These are phyloP conservation scores for Protomyces inouyei DNA, from an alignment of 1,139 yeast genomes.

Conservation along the genomic window DNA sequence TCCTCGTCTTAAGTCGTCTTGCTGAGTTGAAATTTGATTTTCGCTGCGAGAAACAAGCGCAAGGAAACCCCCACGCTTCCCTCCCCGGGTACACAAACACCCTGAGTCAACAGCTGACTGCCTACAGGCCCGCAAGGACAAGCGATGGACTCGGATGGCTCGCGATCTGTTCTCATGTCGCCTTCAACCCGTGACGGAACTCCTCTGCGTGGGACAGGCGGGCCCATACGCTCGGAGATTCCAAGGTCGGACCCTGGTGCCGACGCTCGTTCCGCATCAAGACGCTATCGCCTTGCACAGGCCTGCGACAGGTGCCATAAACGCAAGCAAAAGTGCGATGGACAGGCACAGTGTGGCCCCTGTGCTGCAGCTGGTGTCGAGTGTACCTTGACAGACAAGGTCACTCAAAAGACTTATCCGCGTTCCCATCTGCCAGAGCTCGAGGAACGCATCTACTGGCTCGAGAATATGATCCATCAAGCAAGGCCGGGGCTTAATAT, in stretches of 20 bases:
- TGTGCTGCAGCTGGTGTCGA: conserved; percentile 23
- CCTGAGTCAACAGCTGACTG: too few species aligned
- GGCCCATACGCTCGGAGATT: background rate
- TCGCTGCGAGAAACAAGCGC: too few species aligned
- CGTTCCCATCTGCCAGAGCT: conserved; percentile 23
- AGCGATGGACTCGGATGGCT: too few species aligned
- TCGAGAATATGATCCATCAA: conserved; percentile 11
- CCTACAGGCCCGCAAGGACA: too few species aligned
- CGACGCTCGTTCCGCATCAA: background rate
- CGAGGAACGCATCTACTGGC: conserved; percentile 22
- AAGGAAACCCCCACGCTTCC: too few species aligned
- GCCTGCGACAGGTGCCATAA: conserved; percentile 13
- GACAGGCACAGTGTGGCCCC: conserved; percentile 19
- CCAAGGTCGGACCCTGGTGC: background rate
- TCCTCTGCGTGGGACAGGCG: background rate
- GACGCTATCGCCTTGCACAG: background rate
- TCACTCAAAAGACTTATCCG: conserved; percentile 12
- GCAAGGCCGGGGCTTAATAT: conserved; percentile 5
- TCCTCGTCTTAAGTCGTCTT: too few species aligned
- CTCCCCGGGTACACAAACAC: too few species aligned
- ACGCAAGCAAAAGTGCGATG: conserved; percentile 23
- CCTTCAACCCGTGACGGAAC: background rate
- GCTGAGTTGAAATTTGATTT: too few species aligned
- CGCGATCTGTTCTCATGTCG: background rate
- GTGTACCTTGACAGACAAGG: conserved; percentile 21